Conservation (phyloP, 176 grass and related monocot species). For the barley (Hordeum vulgare) region MorexV3_pseudomolecules_assembly NC_058519.1:411774757-411775256, state of each 20-base stretch:
- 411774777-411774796: neutral
- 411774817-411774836: neutral
- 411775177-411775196: neutral
- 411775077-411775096: slow-evolving; percentile 39
- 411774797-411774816: neutral
- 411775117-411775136: neutral
- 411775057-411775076: slow-evolving; percentile 28
- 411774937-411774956: neutral
- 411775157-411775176: neutral
- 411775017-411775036: neutral
- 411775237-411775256: neutral
- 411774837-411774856: too few species aligned
- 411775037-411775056: neutral
- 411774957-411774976: neutral
- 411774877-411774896: too few species aligned
- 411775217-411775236: neutral
- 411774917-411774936: too few species aligned
- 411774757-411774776: neutral
- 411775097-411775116: slow-evolving; percentile 53
- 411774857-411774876: too few species aligned
- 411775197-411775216: neutral
- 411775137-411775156: neutral
- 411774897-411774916: too few species aligned
- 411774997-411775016: neutral
- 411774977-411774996: neutral